Conservation (phyloP, 371 early-diverging fungal genomes). For the Circinella minor region DNA sequence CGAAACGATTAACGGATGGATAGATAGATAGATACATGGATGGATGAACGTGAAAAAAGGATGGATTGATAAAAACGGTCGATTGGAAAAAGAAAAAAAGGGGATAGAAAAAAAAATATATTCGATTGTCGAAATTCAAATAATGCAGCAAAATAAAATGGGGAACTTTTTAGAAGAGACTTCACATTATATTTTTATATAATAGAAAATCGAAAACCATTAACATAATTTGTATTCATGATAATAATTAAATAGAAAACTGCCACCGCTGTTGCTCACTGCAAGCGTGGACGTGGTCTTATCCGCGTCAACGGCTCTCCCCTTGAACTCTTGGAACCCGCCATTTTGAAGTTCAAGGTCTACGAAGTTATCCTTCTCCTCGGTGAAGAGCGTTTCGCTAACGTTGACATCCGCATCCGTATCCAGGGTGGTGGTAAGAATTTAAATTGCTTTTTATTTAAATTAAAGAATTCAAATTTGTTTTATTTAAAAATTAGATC, state of each 20-base stretch:
- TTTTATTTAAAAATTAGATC: not conserved
- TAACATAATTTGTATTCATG: not conserved
- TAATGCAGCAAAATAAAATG: not conserved
- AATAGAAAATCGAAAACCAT: too few relatives aligned
- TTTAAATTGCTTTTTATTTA: not conserved
- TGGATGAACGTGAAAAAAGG: conserved; percentile 13
- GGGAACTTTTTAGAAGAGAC: not conserved
- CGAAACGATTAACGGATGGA: conserved; percentile 4
- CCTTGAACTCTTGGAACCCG: conserved; percentile 95
- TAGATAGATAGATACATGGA: conserved; percentile 3
- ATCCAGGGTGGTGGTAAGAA: conserved; percentile 95
- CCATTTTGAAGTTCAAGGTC: conserved; percentile 97
- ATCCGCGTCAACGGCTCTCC: conserved; percentile 99
- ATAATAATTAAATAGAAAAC: conserved; percentile 82
- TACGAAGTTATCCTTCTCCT: conserved; percentile 98
- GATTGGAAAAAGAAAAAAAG: not conserved
- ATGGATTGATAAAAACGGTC: not conserved
- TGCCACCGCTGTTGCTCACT: conserved; percentile 99
- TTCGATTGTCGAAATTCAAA: not conserved
- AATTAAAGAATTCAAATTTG: not conserved
- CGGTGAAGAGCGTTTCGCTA: conserved; percentile 95
- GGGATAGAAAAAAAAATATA: not conserved
- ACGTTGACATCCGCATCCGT: conserved; percentile 97
- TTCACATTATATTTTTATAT: too few relatives aligned
- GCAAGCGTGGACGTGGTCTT: conserved; percentile 97